These are phyloP conservation scores for Beauveria sp. DNA, from an alignment of 2,329 filamentous ascomycete genomes.

Conservation along the genomic window DNA sequence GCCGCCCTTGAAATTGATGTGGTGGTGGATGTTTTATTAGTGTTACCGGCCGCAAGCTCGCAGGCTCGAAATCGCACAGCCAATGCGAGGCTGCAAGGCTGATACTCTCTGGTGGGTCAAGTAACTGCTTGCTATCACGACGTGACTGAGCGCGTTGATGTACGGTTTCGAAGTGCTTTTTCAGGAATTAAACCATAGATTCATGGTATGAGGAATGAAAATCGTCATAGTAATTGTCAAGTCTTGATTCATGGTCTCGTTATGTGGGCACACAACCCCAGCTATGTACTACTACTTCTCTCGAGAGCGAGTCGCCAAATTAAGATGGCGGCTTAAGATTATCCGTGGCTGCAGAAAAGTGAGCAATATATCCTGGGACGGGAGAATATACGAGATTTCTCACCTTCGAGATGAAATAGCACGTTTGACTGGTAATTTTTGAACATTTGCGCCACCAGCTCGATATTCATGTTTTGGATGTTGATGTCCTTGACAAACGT, in stretches of 20 bases:
- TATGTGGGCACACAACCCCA: background rate
- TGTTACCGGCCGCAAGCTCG: conserved; percentile 15
- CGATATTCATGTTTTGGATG: conserved; percentile 97
- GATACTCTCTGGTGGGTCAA: conserved; percentile 20
- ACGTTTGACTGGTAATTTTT: conserved; percentile 99
- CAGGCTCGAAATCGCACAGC: conserved; percentile 15
- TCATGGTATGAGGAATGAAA: background rate
- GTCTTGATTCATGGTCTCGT: background rate
- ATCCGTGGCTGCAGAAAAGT: conserved; percentile 58
- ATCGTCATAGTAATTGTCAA: background rate
- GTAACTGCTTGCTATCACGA: background rate
- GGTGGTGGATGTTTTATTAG: conserved; percentile 14
- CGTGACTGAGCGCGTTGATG: background rate
- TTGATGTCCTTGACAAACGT: conserved; percentile 71
- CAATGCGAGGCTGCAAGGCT: conserved; percentile 30
- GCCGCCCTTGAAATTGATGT: conserved; percentile 20
- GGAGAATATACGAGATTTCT: conserved; percentile 7
- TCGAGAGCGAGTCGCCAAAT: conserved; percentile 16
- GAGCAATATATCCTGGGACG: conserved; percentile 3
- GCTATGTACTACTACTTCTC: background rate
- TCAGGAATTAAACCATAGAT: background rate
- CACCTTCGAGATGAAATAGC: conserved; percentile 93
- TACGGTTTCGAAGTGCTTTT: background rate
- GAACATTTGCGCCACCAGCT: conserved; percentile 98
- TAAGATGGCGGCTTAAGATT: conserved; percentile 71